These are phyloP conservation scores for Monosporascus sp. DNA, from an alignment of 2,329 filamentous ascomycete genomes.

Conservation along the genomic window DNA sequence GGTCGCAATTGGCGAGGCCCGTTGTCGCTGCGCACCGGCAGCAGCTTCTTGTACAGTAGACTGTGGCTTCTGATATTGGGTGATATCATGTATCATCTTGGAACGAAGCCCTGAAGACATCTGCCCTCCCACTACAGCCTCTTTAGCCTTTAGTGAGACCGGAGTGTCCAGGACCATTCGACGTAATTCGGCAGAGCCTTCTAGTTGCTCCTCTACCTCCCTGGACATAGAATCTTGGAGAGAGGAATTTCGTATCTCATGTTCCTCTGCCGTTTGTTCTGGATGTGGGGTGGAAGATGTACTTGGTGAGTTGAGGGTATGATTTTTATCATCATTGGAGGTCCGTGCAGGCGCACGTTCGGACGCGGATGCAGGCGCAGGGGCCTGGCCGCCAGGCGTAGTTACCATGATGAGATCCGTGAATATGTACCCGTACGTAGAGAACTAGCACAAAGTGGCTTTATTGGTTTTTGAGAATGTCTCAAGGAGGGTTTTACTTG, in stretches of 20 bases:
- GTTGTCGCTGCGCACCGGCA: background rate
- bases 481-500: too few species aligned
- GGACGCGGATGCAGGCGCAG: background rate
- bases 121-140: background rate
- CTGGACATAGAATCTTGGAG: background rate
- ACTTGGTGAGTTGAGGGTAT: too few species aligned
- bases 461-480: too few species aligned
- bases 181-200: background rate
- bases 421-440: background rate
- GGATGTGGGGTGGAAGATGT: background rate
- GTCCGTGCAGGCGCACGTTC: background rate
- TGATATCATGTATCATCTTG: background rate
- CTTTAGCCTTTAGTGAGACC: background rate
- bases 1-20: background rate
- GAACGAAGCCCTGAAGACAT: conserved; percentile 1
- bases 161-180: background rate
- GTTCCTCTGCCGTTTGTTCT: background rate
- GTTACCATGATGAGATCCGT: background rate
- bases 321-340: too few species aligned
- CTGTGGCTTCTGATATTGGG: background rate
- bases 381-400: too few species aligned
- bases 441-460: too few species aligned
- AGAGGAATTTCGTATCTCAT: background rate
- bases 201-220: background rate
- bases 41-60: background rate